Base-by-base conservation (phyloP, 345 rosid genomes). In the Hibiscus trionum region DNA sequence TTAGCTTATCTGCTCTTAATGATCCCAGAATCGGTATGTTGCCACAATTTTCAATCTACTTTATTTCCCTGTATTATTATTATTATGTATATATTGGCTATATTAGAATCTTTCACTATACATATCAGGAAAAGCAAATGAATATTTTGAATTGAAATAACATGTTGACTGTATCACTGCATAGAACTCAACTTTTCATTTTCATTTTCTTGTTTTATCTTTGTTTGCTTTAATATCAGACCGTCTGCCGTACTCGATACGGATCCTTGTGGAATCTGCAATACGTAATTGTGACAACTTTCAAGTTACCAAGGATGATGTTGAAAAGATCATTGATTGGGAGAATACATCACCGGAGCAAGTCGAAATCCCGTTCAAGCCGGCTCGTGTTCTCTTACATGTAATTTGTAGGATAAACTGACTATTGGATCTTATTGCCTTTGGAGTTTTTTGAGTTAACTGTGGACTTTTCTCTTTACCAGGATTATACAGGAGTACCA, bases 401-500 rank as follows among this genome's bases (percentile, higher is more conserved):
- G 98, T 63, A 63, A 37, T 53, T 53, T 67, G 53, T 33, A 14
- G 70, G 49, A 39, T 26, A 21, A 44, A 5, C 10, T 44, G 69
- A 42, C 7, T n/a, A 71, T 42, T 17, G 50, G 2, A 29, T 59
- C 14, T 19, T 24, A 35, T 35, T 49, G 15, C 3, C 19, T 59
- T 49, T 57, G 14, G 21, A 29, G 26, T 44, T 9, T 72, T 17
- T 42, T 9, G 52, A 24, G 53, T 39, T 11, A 52, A 2, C 4
- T 72, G 66, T 16, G 21, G 27, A 64, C 60, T 26, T 62, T 62
- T 35, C 56, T 63, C 11, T 58, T 10, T 16, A 4, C 7, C 78
- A 93, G 97, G 96, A 91, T 84, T 91, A 91, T 74, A 91, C 98
- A 57, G 98, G 97, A 59, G 93, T 89, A 42, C 96, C 91, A 12